These are phyloP conservation scores for Saccharomyces hybrid DNA, from an alignment of 1,139 yeast species.

Conservation along the genomic window DNA sequence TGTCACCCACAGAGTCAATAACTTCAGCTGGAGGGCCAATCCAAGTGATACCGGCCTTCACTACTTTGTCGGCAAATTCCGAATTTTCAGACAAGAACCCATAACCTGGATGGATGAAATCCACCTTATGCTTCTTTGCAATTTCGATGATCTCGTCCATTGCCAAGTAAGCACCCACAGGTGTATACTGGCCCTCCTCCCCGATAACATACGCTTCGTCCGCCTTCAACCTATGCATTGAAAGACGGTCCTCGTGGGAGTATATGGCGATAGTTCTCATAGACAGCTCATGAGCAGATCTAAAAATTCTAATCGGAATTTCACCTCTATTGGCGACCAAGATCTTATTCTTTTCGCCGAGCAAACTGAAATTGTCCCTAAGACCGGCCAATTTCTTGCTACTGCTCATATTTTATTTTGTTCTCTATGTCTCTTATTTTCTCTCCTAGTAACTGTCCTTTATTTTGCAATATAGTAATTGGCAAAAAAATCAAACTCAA, in stretches of 20 bases:
- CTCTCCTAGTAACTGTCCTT: neutral
- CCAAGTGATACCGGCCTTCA: constrained; percentile 89
- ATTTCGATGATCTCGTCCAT: constrained; percentile 90
- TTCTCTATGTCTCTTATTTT: neutral
- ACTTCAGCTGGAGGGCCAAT: constrained; percentile 87
- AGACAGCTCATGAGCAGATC: constrained; percentile 96
- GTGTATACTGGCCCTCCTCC: constrained; percentile 78
- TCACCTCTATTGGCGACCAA: constrained; percentile 96
- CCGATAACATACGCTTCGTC: constrained; percentile 94
- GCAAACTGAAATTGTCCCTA: constrained; percentile 46
- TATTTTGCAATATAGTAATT: neutral
- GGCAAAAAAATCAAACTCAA: neutral
- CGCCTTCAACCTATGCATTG: constrained; percentile 91
- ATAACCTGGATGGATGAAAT: constrained; percentile 98
- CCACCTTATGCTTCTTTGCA: constrained; percentile 80
- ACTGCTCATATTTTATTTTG: neutral
- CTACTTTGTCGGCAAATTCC: constrained; percentile 89
- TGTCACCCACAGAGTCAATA: constrained; percentile 96
- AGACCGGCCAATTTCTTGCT: constrained; percentile 13
- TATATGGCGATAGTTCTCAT: constrained; percentile 98
- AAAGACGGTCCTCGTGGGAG: constrained; percentile 90
- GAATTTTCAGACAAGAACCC: constrained; percentile 94
- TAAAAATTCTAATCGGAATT: constrained; percentile 80
- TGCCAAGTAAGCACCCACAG: constrained; percentile 94
- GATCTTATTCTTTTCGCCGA: constrained; percentile 50